Percentiles rank a stretch among this genome's conserved stretches.
phyloP scores from a whole-genome alignment of 345 rosid genomes.

The Cardamine occulta region DNA sequence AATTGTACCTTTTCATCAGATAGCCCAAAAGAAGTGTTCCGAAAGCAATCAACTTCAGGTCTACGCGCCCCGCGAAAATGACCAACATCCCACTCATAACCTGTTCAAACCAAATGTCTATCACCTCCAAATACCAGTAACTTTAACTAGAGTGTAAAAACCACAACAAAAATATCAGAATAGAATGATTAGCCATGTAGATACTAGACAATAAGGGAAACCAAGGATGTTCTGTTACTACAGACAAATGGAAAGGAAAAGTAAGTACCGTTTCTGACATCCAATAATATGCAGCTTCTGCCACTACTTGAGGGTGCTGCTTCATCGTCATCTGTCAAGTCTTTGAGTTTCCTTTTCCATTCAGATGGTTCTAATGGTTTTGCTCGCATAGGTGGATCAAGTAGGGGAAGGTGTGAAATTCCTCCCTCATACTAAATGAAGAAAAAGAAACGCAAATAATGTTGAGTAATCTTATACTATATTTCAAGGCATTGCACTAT shows the following conservation, averaged over 20 bases:
- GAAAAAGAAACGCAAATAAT: slow-evolving; percentile 1
- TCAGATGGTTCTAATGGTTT: slow-evolving; percentile 75
- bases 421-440: slow-evolving; percentile 77
- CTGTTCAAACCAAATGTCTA: slow-evolving; percentile 50
- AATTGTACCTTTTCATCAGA: slow-evolving; percentile 60
- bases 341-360: slow-evolving; percentile 75
- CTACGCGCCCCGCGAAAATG: slow-evolving; percentile 76
- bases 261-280: slow-evolving; percentile 84
- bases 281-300: slow-evolving; percentile 61
- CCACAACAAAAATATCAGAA: background rate
- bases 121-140: slow-evolving; percentile 16
- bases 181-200: slow-evolving; percentile 8
- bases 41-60: slow-evolving; percentile 91
- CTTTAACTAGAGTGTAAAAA: slow-evolving; percentile 16
- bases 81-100: slow-evolving; percentile 98
- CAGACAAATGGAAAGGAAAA: background rate
- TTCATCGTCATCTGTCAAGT: slow-evolving; percentile 38
- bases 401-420: slow-evolving; percentile 78
- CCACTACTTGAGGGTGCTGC: slow-evolving; percentile 41
- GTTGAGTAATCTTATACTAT: slow-evolving; percentile 10
- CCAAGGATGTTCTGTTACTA: background rate
- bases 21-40: slow-evolving; percentile 78
- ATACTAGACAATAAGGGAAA: background rate
- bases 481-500: slow-evolving; percentile 9
- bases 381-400: slow-evolving; percentile 75